A percentile compares a stretch with the other conserved stretches of the same genome.
Conservation (phyloP, 805 yeast species). For the Pichia nanzhaoensis region DNA sequence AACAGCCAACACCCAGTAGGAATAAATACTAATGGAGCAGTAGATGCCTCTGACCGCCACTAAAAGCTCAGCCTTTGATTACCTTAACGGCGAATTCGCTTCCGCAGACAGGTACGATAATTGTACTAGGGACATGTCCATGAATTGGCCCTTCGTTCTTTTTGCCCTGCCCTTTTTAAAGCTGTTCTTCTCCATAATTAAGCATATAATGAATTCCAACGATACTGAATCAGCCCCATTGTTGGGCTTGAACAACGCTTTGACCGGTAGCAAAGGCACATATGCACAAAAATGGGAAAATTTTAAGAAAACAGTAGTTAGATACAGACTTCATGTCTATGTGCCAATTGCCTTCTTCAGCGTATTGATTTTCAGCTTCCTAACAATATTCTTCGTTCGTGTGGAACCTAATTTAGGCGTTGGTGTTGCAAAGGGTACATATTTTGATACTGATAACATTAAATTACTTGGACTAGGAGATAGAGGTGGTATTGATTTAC, state of each 20-base stretch:
- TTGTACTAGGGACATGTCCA: background rate
- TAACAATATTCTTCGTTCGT: conserved; percentile 12
- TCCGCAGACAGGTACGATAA: too few relatives aligned
- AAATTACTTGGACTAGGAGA: conserved; percentile 27
- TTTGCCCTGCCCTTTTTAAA: too few relatives aligned
- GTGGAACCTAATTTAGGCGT: conserved; percentile 28
- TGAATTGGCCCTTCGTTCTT: background rate
- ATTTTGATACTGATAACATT: conserved; percentile 27
- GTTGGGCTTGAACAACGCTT: conserved; percentile 2
- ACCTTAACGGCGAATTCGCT: too few relatives aligned
- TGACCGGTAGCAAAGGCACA: background rate
- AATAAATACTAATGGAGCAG: too few relatives aligned
- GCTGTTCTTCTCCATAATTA: too few relatives aligned
- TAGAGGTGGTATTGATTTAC: conserved; percentile 29
- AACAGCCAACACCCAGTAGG: too few relatives aligned
- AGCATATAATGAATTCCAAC: background rate
- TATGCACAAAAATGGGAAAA: background rate
- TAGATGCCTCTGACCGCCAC: too few relatives aligned
- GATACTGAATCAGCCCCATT: conserved; percentile 14
- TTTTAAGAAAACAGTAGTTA: background rate
- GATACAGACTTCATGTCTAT: conserved; percentile 21
- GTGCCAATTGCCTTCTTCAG: conserved; percentile 20
- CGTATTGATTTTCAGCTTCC: conserved; percentile 9
- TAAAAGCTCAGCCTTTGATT: too few relatives aligned
- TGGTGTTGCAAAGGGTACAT: conserved; percentile 28